phyloP scores from a whole-genome alignment of 345 rosid species.

The Draba incana region DNA sequence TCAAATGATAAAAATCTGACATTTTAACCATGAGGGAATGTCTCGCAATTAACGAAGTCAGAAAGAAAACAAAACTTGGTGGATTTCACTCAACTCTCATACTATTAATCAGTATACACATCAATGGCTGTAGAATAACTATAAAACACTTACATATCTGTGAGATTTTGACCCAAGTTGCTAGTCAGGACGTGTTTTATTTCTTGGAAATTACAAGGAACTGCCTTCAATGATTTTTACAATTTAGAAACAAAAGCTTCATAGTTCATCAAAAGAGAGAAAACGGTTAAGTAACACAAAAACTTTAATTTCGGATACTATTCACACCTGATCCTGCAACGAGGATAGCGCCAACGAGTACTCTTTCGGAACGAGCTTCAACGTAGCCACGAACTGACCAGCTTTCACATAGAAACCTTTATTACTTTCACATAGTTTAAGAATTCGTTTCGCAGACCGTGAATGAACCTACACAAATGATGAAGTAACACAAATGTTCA shows the following conservation, averaged over 20 bases:
- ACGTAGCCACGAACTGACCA: constrained; percentile 80
- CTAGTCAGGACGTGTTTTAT: constrained; percentile 58
- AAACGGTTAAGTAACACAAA: background rate
- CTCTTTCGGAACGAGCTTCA: constrained; percentile 79
- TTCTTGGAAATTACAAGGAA: constrained; percentile 68
- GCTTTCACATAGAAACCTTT: constrained; percentile 92
- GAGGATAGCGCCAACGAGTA: constrained; percentile 70
- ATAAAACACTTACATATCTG: constrained; percentile 55
- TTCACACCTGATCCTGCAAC: constrained; percentile 77
- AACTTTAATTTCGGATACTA: background rate
- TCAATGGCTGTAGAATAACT: background rate
- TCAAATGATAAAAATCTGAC: constrained; percentile 76
- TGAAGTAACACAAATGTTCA: constrained; percentile 11
- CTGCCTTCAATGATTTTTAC: constrained; percentile 52
- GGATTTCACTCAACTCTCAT: background rate
- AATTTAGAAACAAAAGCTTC: background rate
- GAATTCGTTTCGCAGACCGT: constrained; percentile 75
- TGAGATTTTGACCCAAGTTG: constrained; percentile 61
- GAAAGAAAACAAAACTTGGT: background rate
- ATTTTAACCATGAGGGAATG: background rate
- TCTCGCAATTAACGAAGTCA: background rate
- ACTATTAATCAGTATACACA: constrained; percentile 1
- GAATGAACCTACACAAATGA: constrained; percentile 59
- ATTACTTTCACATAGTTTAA: constrained; percentile 68
- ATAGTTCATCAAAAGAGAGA: background rate